A percentile compares a stretch with the other conserved stretches of the same genome.
These are phyloP conservation scores for Suillus variegatus DNA, from an alignment of 768 basidiomycete genomes.

Conservation along the genomic window DNA sequence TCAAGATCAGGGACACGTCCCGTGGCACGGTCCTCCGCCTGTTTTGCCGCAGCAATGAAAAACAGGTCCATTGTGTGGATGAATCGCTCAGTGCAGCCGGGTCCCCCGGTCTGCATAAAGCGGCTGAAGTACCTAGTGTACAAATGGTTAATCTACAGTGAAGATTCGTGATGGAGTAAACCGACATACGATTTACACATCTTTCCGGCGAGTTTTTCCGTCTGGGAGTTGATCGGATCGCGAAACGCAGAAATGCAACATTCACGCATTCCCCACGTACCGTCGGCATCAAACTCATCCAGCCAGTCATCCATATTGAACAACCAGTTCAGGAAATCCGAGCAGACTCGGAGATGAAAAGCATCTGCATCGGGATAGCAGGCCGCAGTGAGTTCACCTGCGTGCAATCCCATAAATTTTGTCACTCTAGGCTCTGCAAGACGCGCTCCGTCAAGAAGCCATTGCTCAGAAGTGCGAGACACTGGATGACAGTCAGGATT, in stretches of 20 bases:
- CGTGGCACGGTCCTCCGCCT: conserved; percentile 44
- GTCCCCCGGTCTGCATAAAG: conserved; percentile 38
- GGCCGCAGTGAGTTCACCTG: conserved; percentile 60
- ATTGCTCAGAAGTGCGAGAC: conserved; percentile 38
- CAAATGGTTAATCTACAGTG: conserved; percentile 11
- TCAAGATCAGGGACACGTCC: conserved; percentile 46
- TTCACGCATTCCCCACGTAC: conserved; percentile 32
- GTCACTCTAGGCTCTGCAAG: conserved; percentile 22
- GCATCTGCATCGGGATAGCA: conserved; percentile 53
- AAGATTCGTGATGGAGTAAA: not conserved
- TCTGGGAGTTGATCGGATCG: conserved; percentile 29
- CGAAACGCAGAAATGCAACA: conserved; percentile 31
- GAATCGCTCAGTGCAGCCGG: conserved; percentile 41
- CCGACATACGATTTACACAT: conserved; percentile 37
- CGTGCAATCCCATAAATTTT: conserved; percentile 51
- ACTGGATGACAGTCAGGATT: conserved; percentile 35
- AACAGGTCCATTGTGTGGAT: conserved; percentile 42
- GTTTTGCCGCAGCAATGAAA: conserved; percentile 41
- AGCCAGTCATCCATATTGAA: conserved; percentile 34
- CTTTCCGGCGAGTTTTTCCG: conserved; percentile 28
- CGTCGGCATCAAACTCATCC: conserved; percentile 34
- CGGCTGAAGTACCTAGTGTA: conserved; percentile 37
- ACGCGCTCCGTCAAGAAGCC: conserved; percentile 28
- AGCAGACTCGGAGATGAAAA: conserved; percentile 56
- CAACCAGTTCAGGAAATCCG: conserved; percentile 54